Evolutionary conservation across 306 rosid species (phyloP).

Genomic region (Prunus dulcis): DNA sequence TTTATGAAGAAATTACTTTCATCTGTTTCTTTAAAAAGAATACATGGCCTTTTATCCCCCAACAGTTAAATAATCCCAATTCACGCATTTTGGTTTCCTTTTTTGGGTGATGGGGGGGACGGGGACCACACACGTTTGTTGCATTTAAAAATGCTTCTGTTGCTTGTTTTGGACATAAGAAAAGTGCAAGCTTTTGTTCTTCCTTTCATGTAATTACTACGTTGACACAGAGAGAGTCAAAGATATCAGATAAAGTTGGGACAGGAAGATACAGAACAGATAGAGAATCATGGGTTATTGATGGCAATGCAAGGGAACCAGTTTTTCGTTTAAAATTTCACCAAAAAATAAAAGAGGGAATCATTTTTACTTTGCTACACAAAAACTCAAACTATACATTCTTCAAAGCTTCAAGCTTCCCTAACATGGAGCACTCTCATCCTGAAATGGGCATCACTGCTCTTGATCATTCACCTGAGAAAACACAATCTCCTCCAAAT

Average conservation of each 20-base stretch:
- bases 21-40: too few relatives aligned
- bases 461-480: conserved; percentile 11
- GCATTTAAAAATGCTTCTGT: neutral
- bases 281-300: too few relatives aligned
- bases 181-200: neutral
- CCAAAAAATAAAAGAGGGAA: neutral
- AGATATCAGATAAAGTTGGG: neutral
- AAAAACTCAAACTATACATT: too few relatives aligned
- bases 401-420: neutral
- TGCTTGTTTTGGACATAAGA: neutral
- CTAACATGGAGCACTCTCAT: neutral
- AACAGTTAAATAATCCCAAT: too few relatives aligned
- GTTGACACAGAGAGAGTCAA: neutral
- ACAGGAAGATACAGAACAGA: too few relatives aligned
- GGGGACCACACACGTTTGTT: neutral
- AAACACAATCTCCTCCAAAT: conserved; percentile 7
- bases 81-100: neutral
- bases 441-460: neutral
- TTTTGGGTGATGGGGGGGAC: neutral
- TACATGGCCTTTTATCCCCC: too few relatives aligned
- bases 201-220: too few relatives aligned
- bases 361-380: neutral
- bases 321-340: too few relatives aligned
- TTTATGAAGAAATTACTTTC: too few relatives aligned
- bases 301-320: too few relatives aligned